These are phyloP conservation scores for Brassica balearica DNA, from an alignment of 441 rosid species.

Conservation along the genomic window DNA sequence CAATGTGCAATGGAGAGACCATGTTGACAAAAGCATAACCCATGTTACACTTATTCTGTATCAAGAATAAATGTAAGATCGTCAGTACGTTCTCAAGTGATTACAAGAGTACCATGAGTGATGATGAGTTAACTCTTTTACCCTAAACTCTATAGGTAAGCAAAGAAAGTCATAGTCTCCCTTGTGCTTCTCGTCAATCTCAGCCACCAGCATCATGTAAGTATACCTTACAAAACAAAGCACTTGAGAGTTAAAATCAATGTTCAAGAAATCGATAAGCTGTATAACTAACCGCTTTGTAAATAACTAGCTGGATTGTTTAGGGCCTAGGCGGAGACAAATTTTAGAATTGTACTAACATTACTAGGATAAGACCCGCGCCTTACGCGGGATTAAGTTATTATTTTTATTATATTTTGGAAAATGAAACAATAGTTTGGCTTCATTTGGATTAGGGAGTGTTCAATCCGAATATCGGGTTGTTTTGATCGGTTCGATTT, in stretches of 20 bases:
- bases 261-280: no score
- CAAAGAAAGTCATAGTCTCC: slow-evolving; percentile 83
- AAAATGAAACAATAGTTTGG: no score
- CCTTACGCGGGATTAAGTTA: no score
- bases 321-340: no score
- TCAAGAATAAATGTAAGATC: slow-evolving; percentile 21
- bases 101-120: neutral
- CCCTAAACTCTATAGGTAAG: slow-evolving; percentile 85
- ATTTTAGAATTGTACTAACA: no score
- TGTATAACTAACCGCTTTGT: no score
- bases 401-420: no score
- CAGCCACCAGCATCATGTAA: slow-evolving; percentile 83
- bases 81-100: slow-evolving; percentile 2
- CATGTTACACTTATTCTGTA: slow-evolving; percentile 92
- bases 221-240: slow-evolving; percentile 62
- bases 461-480: no score
- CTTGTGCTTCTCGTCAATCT: slow-evolving; percentile 76
- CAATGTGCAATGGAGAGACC: slow-evolving; percentile 78
- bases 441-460: no score
- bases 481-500: no score
- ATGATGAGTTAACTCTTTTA: slow-evolving; percentile 27
- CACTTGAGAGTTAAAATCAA: neutral
- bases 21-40: slow-evolving; percentile 89
- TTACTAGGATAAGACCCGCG: no score
- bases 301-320: no score